A percentile compares a stretch with the other conserved stretches of the same genome.
Evolutionary conservation across 2,329 filamentous ascomycete genomes (phyloP).

Genomic region (Sodiomyces alkalinus): DNA sequence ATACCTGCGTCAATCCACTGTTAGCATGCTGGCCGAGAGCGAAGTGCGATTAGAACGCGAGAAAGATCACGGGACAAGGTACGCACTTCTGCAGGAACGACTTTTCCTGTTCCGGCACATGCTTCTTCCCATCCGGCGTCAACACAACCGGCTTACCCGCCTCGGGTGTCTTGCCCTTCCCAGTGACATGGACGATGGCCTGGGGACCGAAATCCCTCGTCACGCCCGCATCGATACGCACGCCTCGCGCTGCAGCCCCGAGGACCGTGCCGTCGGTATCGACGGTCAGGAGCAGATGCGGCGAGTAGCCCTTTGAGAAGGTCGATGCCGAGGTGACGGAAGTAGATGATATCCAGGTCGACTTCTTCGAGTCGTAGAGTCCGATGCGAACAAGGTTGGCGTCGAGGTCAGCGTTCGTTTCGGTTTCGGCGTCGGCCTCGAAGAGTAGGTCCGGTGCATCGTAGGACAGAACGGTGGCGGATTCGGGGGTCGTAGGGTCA

Average conservation of each 20-base stretch:
- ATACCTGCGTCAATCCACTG: too few species aligned
- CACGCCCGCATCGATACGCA: constrained; percentile 45
- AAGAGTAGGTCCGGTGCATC: constrained; percentile 44
- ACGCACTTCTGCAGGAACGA: constrained; percentile 51
- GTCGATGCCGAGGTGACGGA: constrained; percentile 40
- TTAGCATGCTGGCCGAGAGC: too few species aligned
- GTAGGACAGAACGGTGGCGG: constrained; percentile 36
- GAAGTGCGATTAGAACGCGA: too few species aligned
- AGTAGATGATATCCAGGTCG: constrained; percentile 37
- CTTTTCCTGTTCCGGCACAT: constrained; percentile 42
- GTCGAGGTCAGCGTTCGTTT: too few species aligned
- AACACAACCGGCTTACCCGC: constrained; percentile 51
- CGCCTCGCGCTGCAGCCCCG: constrained; percentile 38
- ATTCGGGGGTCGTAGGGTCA: constrained; percentile 26
- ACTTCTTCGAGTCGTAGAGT: constrained; percentile 32
- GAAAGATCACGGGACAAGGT: background rate
- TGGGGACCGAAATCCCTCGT: constrained; percentile 51
- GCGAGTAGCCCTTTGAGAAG: constrained; percentile 46
- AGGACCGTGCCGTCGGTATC: constrained; percentile 28
- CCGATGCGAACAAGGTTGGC: constrained; percentile 40
- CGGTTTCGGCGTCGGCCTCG: constrained; percentile 37
- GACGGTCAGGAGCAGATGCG: constrained; percentile 38
- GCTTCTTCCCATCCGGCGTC: constrained; percentile 42
- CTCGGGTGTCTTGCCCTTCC: constrained; percentile 37
- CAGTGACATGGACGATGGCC: constrained; percentile 32